A percentile compares a stretch with the other conserved stretches of the same genome.
Conservation (phyloP, 2,329 filamentous ascomycete genomes). For the Xylariaceae sp. region DNA sequence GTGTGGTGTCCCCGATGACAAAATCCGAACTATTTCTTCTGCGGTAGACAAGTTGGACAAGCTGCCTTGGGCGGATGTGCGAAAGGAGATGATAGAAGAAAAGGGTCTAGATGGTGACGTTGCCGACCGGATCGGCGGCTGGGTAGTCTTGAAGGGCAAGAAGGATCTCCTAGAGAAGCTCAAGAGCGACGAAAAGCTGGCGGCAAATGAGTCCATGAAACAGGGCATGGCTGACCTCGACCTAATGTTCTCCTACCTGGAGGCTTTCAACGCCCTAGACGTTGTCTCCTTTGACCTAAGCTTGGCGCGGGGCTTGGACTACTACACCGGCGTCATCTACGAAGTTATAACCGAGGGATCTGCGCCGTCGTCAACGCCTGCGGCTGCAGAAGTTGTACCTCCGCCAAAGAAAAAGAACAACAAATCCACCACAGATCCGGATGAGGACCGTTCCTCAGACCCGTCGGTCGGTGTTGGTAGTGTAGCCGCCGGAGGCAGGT, state of each 20-base stretch:
- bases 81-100: constrained; percentile 75
- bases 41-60: constrained; percentile 83
- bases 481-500: constrained; percentile 74
- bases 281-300: constrained; percentile 74
- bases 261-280: constrained; percentile 64
- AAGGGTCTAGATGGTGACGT: constrained; percentile 69
- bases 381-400: constrained; percentile 29
- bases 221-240: constrained; percentile 71
- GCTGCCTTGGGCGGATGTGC: constrained; percentile 72
- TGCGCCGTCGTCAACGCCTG: constrained; percentile 46
- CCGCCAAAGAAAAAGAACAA: constrained; percentile 44
- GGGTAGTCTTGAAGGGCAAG: constrained; percentile 69
- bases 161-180: constrained; percentile 65
- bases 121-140: constrained; percentile 74
- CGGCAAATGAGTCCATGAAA: constrained; percentile 65
- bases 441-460: constrained; percentile 67
- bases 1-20: constrained; percentile 74
- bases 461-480: constrained; percentile 73
- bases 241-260: constrained; percentile 69
- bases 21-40: constrained; percentile 73
- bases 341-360: constrained; percentile 75
- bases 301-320: constrained; percentile 74
- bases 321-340: constrained; percentile 75
- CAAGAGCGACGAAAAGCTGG: constrained; percentile 60
- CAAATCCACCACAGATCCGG: constrained; percentile 48